Base-by-base conservation (phyloP, 345 rosid species). In the Boechera stricta region DNA sequence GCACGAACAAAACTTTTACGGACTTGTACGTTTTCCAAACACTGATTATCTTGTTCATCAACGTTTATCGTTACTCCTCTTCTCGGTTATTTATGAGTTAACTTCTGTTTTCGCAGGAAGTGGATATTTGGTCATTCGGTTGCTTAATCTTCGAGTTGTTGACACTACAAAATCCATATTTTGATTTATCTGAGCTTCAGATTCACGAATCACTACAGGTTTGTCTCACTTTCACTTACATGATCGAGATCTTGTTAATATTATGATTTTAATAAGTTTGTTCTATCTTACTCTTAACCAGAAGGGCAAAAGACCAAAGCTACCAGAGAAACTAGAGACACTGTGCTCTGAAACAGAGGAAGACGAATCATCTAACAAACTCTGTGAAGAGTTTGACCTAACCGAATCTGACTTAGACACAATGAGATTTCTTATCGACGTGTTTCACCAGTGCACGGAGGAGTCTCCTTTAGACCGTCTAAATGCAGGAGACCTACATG, bases 41-140 rank as follows among this genome's bases (percentile, higher is more conserved):
- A 26, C 54, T 28, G 29, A 38, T n/a, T 41, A 31, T 9, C 3
- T 29, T 47, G 60, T 55, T 73, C 56, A 56, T 74, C 45, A 54
- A 26, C 1, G 13, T 57, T 68, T 52, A 7, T 53, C 21, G 5
- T 7, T 64, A 39, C 71, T 77, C 3, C 3, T 47, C 53, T 39
- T 68, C 45, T 29, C 0, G 33, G 47, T 68, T 29, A 42, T 60
- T 68, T 29, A 42, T 60, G 36, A 85, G 69, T 64, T 71, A 21
- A 45, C 24, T 85, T 58, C 45, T 78, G 9, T 61, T 45, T 10
- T 82, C 10, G 79, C 91, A 95, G 99, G 98, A 90, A 81, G 96
- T 92, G 76, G 99, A 95, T 72, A 85, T 94, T 48, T 94, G 98
- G 98, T 94, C 98, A 38, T 94, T 86, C 18, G 99, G 99, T 56